Evolutionary conservation across 2,329 filamentous ascomycete genomes (phyloP).

Genomic region (Botrytis sinoallii): DNA sequence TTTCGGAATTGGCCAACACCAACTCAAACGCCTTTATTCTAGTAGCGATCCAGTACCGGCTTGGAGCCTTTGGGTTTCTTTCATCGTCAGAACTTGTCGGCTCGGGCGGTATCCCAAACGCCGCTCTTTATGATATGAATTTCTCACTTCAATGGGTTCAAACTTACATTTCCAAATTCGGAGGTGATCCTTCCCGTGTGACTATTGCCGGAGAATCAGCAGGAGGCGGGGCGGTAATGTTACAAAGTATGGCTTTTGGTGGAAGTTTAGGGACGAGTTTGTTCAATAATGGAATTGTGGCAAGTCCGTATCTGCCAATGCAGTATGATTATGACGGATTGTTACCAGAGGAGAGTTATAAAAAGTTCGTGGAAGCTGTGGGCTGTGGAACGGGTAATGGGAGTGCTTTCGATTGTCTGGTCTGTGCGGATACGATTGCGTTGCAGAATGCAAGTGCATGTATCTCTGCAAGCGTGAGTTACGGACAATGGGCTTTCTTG

Average conservation of each 20-base stretch:
- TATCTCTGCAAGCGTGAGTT: conserved; percentile 24
- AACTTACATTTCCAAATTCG: conserved; percentile 50
- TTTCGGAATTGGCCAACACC: conserved; percentile 44
- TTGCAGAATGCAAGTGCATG: conserved; percentile 33
- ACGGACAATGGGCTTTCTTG: conserved; percentile 38
- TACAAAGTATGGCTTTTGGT: conserved; percentile 40
- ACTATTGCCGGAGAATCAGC: conserved; percentile 55
- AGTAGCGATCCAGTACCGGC: conserved; percentile 60
- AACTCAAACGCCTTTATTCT: conserved; percentile 51
- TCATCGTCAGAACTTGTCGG: conserved; percentile 54
- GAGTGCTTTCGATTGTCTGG: conserved; percentile 34
- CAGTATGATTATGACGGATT: conserved; percentile 49
- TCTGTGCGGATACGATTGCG: conserved; percentile 34
- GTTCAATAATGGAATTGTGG: conserved; percentile 34
- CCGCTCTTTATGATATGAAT: conserved; percentile 61
- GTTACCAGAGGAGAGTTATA: conserved; percentile 44
- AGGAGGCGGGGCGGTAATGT: conserved; percentile 50
- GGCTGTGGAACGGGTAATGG: conserved; percentile 42
- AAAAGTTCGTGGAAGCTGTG: conserved; percentile 42
- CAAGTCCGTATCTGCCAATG: conserved; percentile 50
- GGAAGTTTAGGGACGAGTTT: conserved; percentile 17
- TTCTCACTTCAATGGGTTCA: conserved; percentile 57
- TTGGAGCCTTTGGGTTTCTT: conserved; percentile 68
- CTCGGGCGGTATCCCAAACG: conserved; percentile 55
- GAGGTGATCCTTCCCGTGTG: conserved; percentile 50